A percentile compares a stretch with the other conserved stretches of the same genome.
These are phyloP conservation scores for Passiflora organensis DNA, from an alignment of 345 rosid genomes.

Conservation along the genomic window DNA sequence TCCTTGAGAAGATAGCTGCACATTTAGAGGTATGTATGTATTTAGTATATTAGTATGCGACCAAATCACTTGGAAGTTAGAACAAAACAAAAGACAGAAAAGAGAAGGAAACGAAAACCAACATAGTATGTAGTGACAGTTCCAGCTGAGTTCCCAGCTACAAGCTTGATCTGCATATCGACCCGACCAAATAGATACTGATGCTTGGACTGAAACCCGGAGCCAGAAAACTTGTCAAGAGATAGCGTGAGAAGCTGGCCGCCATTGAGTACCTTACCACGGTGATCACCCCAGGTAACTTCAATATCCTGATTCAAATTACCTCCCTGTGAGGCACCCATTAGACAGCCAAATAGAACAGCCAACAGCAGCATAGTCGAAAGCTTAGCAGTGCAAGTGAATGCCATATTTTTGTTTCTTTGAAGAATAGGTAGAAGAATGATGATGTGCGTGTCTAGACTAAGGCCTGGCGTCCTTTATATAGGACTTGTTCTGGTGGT, in stretches of 20 bases:
- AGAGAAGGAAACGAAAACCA: neutral
- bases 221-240: conserved; percentile 5
- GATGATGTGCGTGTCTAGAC: no score
- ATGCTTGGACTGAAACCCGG: conserved; percentile 12
- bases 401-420: conserved; percentile 1
- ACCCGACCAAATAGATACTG: conserved; percentile 11
- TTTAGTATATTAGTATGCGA: no score
- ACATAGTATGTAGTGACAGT: conserved; percentile 10
- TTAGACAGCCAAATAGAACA: neutral
- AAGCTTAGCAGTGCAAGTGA: neutral
- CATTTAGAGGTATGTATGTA: neutral
- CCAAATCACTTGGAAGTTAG: no score
- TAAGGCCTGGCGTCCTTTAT: no score
- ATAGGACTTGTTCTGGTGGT: no score
- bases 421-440: no score
- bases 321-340: conserved; percentile 2
- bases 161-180: conserved; percentile 11
- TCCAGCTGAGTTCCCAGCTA: conserved; percentile 14
- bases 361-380: neutral
- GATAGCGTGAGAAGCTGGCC: conserved; percentile 9
- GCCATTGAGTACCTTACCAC: conserved; percentile 5
- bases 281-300: conserved; percentile 9
- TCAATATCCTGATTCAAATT: conserved; percentile 9
- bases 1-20: conserved; percentile 13
- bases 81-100: neutral